phyloP scores from a whole-genome alignment of 306 rosid species.

The Cucurbita maxima region DNA sequence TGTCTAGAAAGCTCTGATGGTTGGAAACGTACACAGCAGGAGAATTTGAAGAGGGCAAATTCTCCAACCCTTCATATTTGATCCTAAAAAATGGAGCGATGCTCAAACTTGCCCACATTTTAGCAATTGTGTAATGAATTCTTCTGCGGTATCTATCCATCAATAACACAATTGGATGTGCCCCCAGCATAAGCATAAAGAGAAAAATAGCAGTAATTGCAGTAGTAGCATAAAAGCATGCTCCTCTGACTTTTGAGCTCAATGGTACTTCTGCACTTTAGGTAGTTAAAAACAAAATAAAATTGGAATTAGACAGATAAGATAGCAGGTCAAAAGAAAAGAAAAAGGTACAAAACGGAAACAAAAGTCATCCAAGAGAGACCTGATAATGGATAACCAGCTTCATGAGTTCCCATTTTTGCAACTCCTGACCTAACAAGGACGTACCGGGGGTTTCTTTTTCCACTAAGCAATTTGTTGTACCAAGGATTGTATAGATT shows the following conservation, averaged over 20 bases:
- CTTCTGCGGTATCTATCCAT: conserved; percentile 58
- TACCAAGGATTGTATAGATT: conserved; percentile 12
- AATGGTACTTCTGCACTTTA: conserved; percentile 40
- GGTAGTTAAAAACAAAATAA: not conserved
- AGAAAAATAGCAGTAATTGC: conserved; percentile 49
- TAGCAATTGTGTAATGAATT: conserved; percentile 56
- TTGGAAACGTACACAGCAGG: conserved; percentile 92
- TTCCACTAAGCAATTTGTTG: conserved; percentile 11
- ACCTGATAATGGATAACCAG: conserved; percentile 42
- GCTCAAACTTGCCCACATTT: conserved; percentile 57
- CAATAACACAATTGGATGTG: conserved; percentile 60
- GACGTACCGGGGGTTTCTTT: conserved; percentile 19
- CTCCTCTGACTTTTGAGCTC: conserved; percentile 58
- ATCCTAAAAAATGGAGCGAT: conserved; percentile 56
- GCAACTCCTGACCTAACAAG: conserved; percentile 49
- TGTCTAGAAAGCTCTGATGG: conserved; percentile 94
- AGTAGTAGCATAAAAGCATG: conserved; percentile 51
- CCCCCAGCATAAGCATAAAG: conserved; percentile 48
- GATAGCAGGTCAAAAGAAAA: not conserved
- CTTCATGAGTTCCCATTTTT: conserved; percentile 34
- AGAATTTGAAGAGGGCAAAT: conserved; percentile 57
- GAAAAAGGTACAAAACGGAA: not conserved
- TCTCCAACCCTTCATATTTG: conserved; percentile 66
- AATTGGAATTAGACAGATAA: not conserved
- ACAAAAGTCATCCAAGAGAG: conserved; percentile 11